phyloP scores from a whole-genome alignment of 228 moss, liverwort and hornwort species.

The Sphagnum fallax region DNA sequence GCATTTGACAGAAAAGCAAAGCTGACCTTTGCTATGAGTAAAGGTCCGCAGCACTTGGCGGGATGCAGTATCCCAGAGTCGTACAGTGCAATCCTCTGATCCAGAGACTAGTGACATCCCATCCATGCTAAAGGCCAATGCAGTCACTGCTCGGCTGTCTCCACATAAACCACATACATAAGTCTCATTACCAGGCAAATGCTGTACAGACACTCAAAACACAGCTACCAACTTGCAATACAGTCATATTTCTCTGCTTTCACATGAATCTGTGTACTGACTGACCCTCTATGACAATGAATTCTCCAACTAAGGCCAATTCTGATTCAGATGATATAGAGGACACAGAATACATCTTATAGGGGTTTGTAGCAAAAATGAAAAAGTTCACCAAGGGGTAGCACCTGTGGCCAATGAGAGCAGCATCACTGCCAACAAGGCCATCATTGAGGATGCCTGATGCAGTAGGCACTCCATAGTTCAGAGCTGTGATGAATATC shows the following conservation, averaged over 20 bases:
- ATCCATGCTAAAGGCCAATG: conserved; percentile 94
- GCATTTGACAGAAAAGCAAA: not conserved
- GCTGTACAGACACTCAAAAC: not conserved
- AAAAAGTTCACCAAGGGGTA: not conserved
- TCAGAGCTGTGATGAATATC: conserved; percentile 92
- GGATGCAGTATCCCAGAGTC: conserved; percentile 93
- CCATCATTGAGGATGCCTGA: conserved; percentile 88
- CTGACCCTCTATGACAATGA: too few relatives aligned
- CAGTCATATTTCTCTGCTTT: not conserved
- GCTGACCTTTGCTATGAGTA: conserved; percentile 79
- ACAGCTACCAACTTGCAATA: not conserved
- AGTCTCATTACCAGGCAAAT: not conserved
- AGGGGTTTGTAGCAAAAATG: too few relatives aligned
- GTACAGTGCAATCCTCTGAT: conserved; percentile 93
- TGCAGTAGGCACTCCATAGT: conserved; percentile 89
- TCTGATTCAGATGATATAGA: too few relatives aligned
- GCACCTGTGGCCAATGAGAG: conserved; percentile 93
- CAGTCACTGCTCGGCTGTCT: conserved; percentile 85
- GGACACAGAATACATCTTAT: too few relatives aligned
- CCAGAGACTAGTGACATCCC: conserved; percentile 94
- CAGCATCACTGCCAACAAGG: conserved; percentile 85
- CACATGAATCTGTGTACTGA: not conserved
- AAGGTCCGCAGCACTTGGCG: conserved; percentile 87
- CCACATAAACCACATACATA: not conserved
- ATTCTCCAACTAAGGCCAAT: too few relatives aligned